Base-by-base conservation (phyloP, 2,329 filamentous ascomycete genomes). In the Annulohypoxylon truncatum region DNA sequence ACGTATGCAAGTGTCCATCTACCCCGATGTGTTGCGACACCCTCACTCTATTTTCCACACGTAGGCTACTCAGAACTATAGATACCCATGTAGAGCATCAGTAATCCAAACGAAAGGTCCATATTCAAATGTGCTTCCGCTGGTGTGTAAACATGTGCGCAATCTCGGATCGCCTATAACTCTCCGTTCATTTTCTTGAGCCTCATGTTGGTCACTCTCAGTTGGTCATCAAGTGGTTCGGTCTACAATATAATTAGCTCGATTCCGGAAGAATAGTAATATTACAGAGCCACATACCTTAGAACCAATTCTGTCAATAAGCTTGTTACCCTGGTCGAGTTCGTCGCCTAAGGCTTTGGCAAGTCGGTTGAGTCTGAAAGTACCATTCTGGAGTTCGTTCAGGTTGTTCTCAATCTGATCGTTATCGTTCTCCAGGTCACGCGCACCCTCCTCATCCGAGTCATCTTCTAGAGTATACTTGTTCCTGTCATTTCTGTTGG, bases 401-500 rank as follows among this genome's bases (percentile, higher is more conserved):
- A 90, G 76, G 71, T 91, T 91, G 58, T 83, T 80, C 67, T 92
- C 88, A 65, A 96, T 91, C 6, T 76, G 87, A 67, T 85, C 77
- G 38, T 42, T 42, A 18, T 42, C 38, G 7, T 42, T 42, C 2
- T 42, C 18, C 8, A 42, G 22, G 80, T 80, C 13, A 78, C 18
- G 38, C 38, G 38, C 81, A 38, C 75, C 74, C 22, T 76, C 76
- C 4, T 77, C 74, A 1, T 73, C 74, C 7, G 35, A 20, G 64
- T 92, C 90, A n/a, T 89, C 90, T 73, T 94, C 92, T 69, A 96
- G 90, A 70, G 92, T 90, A 73, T 91, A 96, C 77, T 93, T 94
- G 12, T 85, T 85, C 51, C 88, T 82, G 73, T 92, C 89, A 1
- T 86, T 85, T 51, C 89, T 80, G 70, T 77, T 81, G 3, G 75